Conservation (phyloP, 2,329 filamentous ascomycete genomes). For the Paramyrothecium roridum region DNA sequence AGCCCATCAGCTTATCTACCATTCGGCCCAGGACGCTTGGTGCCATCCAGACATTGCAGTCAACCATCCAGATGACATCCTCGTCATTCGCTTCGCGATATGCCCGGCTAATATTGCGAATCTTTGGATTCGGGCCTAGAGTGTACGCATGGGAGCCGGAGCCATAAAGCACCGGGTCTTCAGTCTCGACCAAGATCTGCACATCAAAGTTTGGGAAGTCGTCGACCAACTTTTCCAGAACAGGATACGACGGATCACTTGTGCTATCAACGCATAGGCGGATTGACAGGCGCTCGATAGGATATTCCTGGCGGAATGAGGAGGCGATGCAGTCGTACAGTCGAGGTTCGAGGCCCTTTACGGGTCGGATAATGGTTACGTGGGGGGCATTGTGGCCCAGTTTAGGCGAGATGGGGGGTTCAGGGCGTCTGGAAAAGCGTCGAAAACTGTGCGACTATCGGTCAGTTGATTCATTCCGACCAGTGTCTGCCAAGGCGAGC, state of each 20-base stretch:
- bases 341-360: slow-evolving; percentile 86
- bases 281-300: slow-evolving; percentile 70
- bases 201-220: slow-evolving; percentile 74
- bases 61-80: slow-evolving; percentile 89
- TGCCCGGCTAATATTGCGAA: slow-evolving; percentile 90
- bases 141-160: slow-evolving; percentile 46
- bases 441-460: slow-evolving; percentile 39
- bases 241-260: slow-evolving; percentile 72
- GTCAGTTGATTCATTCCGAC: not conserved
- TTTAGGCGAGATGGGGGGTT: slow-evolving; percentile 47
- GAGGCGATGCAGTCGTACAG: slow-evolving; percentile 91
- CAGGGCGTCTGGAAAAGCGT: slow-evolving; percentile 47
- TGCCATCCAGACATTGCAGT: slow-evolving; percentile 94
- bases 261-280: slow-evolving; percentile 77
- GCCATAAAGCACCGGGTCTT: slow-evolving; percentile 68
- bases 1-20: slow-evolving; percentile 82
- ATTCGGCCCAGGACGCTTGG: slow-evolving; percentile 78
- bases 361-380: slow-evolving; percentile 87
- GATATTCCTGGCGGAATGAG: slow-evolving; percentile 80
- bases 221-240: slow-evolving; percentile 66
- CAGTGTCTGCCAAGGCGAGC: not conserved
- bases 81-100: slow-evolving; percentile 78
- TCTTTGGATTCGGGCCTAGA: slow-evolving; percentile 96
- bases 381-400: slow-evolving; percentile 62
- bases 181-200: slow-evolving; percentile 73